These are phyloP conservation scores for Straminergon stramineum DNA, from an alignment of 225 moss, liverwort and hornwort genomes.

Conservation along the genomic window DNA sequence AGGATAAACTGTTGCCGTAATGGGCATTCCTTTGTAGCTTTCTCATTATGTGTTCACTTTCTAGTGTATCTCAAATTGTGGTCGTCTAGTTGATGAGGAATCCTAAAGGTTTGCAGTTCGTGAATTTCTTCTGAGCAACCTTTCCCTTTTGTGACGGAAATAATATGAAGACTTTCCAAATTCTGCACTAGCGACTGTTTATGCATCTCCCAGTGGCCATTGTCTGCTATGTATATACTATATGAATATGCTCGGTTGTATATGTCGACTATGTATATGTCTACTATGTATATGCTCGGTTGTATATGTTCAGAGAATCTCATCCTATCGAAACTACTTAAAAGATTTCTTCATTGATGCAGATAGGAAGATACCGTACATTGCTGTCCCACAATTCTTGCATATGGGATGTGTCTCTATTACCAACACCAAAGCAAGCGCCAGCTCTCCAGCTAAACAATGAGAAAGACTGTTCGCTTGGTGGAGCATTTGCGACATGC, in stretches of 20 bases:
- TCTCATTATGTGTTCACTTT: neutral
- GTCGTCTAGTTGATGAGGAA: neutral
- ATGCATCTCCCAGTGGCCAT: neutral
- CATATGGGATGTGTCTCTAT: constrained; percentile 65
- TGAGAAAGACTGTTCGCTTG: constrained; percentile 29
- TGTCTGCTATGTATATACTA: neutral
- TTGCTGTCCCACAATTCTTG: constrained; percentile 67
- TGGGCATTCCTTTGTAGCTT: neutral
- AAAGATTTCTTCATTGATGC: neutral
- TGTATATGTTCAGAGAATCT: neutral
- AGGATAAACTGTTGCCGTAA: neutral
- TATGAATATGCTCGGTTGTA: neutral
- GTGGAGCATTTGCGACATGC: constrained; percentile 61
- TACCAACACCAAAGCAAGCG: constrained; percentile 35
- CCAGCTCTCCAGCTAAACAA: constrained; percentile 20
- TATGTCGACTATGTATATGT: too few relatives aligned
- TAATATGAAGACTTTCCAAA: neutral
- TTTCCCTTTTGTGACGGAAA: neutral
- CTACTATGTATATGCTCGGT: neutral
- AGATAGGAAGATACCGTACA: constrained; percentile 56
- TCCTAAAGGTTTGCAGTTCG: neutral
- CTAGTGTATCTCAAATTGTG: neutral
- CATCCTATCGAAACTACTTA: neutral
- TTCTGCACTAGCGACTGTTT: neutral
- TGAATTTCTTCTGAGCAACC: neutral